Evolutionary conservation across 108 stramenopile species (phyloP).

Genomic region (Aurantiochytrium sp.): DNA sequence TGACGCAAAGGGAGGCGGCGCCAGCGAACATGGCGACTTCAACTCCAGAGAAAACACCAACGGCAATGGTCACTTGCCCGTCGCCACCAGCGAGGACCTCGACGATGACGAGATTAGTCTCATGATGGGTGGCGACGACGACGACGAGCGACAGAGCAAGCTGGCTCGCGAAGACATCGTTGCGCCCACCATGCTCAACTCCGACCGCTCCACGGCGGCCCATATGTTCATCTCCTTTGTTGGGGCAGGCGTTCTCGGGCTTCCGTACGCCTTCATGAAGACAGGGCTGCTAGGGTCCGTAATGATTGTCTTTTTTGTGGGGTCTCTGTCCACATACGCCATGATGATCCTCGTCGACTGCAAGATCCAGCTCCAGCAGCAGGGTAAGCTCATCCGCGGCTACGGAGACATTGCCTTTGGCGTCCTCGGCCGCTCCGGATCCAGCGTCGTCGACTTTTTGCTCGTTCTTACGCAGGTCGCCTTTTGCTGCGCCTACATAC

Average conservation of each 20-base stretch:
- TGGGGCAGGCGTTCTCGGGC: background rate
- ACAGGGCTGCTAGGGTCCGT: background rate
- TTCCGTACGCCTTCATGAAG: constrained; percentile 30
- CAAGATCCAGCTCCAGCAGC: background rate
- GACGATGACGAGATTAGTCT: too few relatives aligned
- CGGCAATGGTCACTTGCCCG: too few relatives aligned
- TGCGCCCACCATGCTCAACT: background rate
- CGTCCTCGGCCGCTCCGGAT: background rate
- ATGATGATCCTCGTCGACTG: constrained; percentile 20
- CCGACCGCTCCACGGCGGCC: constrained; percentile 6
- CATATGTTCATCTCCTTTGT: constrained; percentile 33
- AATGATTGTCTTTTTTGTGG: background rate
- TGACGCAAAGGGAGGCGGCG: background rate
- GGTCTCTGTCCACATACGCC: background rate
- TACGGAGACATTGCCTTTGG: constrained; percentile 24
- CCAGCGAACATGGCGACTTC: background rate
- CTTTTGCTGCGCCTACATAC: constrained; percentile 19
- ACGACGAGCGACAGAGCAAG: background rate
- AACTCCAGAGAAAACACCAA: too few relatives aligned
- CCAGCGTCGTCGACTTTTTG: background rate
- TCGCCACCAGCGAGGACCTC: too few relatives aligned
- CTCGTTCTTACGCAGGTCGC: constrained; percentile 23
- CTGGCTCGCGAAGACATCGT: background rate
- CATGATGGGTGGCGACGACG: background rate
- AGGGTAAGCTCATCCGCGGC: background rate